phyloP scores from a whole-genome alignment of 306 rosid species.

The Malus sieversii region DNA sequence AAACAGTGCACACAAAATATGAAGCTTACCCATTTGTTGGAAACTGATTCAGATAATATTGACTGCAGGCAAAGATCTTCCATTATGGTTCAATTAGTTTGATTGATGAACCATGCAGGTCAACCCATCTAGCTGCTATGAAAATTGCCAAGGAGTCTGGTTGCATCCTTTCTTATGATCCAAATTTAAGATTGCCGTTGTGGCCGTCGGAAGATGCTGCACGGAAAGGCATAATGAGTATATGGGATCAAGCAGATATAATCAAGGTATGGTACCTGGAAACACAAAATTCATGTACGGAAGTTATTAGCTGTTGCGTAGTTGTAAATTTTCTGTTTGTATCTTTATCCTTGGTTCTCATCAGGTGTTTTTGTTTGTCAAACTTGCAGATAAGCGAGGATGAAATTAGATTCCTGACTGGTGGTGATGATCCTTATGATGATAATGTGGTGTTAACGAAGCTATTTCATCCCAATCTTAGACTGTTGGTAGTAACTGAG shows the following conservation, averaged over 20 bases:
- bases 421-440: conserved; percentile 61
- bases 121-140: conserved; percentile 87
- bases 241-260: conserved; percentile 81
- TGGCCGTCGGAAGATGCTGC: conserved; percentile 86
- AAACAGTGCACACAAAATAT: background rate
- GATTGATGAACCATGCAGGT: conserved; percentile 76
- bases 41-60: conserved; percentile 9
- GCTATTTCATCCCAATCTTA: conserved; percentile 66
- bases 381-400: conserved; percentile 71
- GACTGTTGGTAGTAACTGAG: conserved; percentile 65
- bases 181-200: conserved; percentile 75
- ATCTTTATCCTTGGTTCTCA: background rate
- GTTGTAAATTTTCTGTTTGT: background rate
- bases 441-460: conserved; percentile 63
- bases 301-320: background rate
- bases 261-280: conserved; percentile 48
- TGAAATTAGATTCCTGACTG: conserved; percentile 64
- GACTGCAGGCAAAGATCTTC: conserved; percentile 61
- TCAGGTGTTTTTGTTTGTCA: conserved; percentile 4
- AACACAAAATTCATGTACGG: background rate
- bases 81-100: conserved; percentile 97
- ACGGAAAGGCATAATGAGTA: conserved; percentile 60
- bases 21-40: background rate
- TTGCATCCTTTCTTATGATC: conserved; percentile 82
- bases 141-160: conserved; percentile 62